Conservation (phyloP, 2,329 filamentous ascomycete genomes). For the Arthroderma sp. region DNA sequence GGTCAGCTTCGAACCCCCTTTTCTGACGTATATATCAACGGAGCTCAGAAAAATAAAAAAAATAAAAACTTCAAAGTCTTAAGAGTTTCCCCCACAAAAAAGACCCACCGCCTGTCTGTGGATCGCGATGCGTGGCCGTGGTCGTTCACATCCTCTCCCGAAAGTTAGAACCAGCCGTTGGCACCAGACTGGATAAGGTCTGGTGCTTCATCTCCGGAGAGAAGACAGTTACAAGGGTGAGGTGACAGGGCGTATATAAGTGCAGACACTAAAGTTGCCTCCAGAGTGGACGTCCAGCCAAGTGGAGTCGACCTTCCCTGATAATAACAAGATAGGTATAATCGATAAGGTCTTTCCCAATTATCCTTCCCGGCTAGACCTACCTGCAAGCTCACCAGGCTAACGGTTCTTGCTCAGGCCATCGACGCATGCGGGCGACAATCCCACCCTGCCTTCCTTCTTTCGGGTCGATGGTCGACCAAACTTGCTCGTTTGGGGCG, state of each 20-base stretch:
- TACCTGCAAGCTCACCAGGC: background rate
- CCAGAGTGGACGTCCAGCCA: background rate
- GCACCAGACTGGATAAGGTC: background rate
- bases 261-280: background rate
- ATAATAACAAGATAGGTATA: no score
- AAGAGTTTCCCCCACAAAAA: background rate
- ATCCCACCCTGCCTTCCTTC: background rate
- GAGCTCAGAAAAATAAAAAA: background rate
- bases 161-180: slow-evolving; percentile 2
- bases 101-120: background rate
- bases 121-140: background rate
- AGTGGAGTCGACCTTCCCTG: background rate
- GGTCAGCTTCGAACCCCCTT: background rate
- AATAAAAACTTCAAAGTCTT: background rate
- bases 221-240: background rate
- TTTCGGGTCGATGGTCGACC: background rate
- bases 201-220: background rate
- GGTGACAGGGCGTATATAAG: background rate
- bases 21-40: background rate
- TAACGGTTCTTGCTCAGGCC: background rate
- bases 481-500: background rate
- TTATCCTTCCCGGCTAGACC: background rate
- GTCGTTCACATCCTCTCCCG: background rate
- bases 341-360: no score
- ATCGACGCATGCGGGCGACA: background rate